Conservation (phyloP, 1,139 yeast species). For the Nakaseomyces nivariensis region DNA sequence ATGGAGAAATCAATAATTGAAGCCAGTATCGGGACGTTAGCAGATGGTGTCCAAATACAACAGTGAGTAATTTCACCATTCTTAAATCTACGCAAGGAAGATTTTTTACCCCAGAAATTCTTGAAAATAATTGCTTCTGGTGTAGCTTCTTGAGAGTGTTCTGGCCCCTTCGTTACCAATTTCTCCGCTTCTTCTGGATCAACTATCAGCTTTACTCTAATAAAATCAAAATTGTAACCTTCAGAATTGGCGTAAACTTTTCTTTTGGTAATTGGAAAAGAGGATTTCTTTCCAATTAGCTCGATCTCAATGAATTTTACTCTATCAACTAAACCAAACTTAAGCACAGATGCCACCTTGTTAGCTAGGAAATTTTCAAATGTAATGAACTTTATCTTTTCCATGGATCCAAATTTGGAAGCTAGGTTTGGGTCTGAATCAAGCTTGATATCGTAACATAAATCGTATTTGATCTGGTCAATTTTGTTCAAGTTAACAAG, state of each 20-base stretch:
- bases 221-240: constrained; percentile 24
- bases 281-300: constrained; percentile 16
- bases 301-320: constrained; percentile 34
- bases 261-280: constrained; percentile 44
- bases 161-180: constrained; percentile 78
- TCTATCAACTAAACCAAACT: constrained; percentile 61
- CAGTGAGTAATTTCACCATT: constrained; percentile 86
- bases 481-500: constrained; percentile 47
- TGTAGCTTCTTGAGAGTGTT: constrained; percentile 40
- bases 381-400: constrained; percentile 63
- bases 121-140: constrained; percentile 57
- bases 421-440: constrained; percentile 17
- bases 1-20: constrained; percentile 57
- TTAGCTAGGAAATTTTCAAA: constrained; percentile 57
- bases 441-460: constrained; percentile 45
- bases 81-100: constrained; percentile 80
- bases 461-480: constrained; percentile 56
- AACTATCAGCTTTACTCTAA: constrained; percentile 56
- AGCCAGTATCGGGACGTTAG: constrained; percentile 54
- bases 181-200: constrained; percentile 70
- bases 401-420: constrained; percentile 51
- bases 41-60: constrained; percentile 70
- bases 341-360: constrained; percentile 49
- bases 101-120: constrained; percentile 79
- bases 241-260: constrained; percentile 30